phyloP scores from a whole-genome alignment of 495 filamentous ascomycete species.

The Lichenothelia convexa region DNA sequence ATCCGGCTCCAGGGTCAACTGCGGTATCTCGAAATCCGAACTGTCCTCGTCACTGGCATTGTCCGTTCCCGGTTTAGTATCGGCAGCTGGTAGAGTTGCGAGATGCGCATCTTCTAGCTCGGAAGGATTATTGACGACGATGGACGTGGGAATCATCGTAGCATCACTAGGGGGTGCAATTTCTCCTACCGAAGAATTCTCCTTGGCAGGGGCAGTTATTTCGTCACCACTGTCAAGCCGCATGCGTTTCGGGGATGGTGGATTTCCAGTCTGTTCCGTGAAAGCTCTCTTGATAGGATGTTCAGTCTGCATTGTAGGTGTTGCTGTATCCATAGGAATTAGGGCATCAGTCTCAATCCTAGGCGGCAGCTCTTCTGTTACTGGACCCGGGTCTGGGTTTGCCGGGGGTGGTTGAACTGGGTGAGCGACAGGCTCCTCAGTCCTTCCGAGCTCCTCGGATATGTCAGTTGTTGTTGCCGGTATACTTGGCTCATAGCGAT shows the following conservation, averaged over 20 bases:
- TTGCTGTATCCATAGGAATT: too few relatives aligned
- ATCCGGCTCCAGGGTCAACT: constrained; percentile 12
- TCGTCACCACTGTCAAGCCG: neutral
- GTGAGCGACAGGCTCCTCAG: too few relatives aligned
- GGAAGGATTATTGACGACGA: constrained; percentile 2
- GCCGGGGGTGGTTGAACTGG: too few relatives aligned
- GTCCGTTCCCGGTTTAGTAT: neutral
- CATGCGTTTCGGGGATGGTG: constrained; percentile 3
- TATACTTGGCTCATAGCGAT: neutral
- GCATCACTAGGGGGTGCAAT: neutral
- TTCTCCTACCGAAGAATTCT: neutral
- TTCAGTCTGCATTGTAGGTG: too few relatives aligned
- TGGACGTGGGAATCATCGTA: neutral
- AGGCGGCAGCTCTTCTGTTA: too few relatives aligned
- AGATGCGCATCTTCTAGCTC: neutral
- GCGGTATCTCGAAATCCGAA: constrained; percentile 15
- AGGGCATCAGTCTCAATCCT: too few relatives aligned
- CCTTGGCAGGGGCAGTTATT: neutral
- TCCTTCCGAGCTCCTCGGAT: neutral
- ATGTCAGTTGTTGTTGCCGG: neutral
- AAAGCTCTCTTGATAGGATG: too few relatives aligned
- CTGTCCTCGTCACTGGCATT: constrained; percentile 3
- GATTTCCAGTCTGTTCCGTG: too few relatives aligned
- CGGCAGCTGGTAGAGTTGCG: neutral
- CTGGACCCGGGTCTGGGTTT: too few relatives aligned